Evolutionary conservation across 1,284 basidiomycete genomes (phyloP).

Genomic region (Somion occarium): DNA sequence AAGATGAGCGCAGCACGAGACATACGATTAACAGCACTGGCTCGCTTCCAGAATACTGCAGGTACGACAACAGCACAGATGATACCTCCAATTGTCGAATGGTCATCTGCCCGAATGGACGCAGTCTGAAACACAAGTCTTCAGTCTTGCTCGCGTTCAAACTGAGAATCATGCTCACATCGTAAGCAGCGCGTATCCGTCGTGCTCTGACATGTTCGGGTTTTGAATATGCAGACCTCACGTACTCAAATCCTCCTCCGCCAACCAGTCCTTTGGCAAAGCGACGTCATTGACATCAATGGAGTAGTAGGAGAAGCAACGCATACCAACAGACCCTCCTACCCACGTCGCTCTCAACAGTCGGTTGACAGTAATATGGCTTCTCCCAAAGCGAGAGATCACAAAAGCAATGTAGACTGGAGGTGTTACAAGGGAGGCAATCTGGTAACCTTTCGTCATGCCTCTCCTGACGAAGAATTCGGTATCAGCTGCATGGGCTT

Average conservation of each 20-base stretch:
- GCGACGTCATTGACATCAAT: not conserved
- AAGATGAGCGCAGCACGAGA: slow-evolving; percentile 7
- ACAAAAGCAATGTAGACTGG: slow-evolving; percentile 51
- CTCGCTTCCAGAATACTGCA: slow-evolving; percentile 65
- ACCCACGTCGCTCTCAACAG: slow-evolving; percentile 66
- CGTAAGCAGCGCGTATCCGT: slow-evolving; percentile 42
- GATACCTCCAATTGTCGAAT: slow-evolving; percentile 64
- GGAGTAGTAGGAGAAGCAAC: slow-evolving; percentile 9
- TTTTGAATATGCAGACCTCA: slow-evolving; percentile 36
- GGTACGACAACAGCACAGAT: slow-evolving; percentile 58
- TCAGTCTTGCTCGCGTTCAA: not conserved
- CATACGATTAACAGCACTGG: slow-evolving; percentile 50
- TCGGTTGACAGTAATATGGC: slow-evolving; percentile 51
- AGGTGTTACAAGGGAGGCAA: slow-evolving; percentile 55
- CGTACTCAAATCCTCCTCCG: slow-evolving; percentile 43
- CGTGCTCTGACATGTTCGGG: slow-evolving; percentile 35
- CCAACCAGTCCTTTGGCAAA: slow-evolving; percentile 31
- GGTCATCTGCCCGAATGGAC: slow-evolving; percentile 58
- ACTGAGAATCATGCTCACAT: slow-evolving; percentile 36
- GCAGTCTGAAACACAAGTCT: slow-evolving; percentile 36
- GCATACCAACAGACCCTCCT: slow-evolving; percentile 54
- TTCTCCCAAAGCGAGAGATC: slow-evolving; percentile 47
- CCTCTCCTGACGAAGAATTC: slow-evolving; percentile 57
- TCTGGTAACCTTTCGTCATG: slow-evolving; percentile 61
- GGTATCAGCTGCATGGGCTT: slow-evolving; percentile 31